These are phyloP conservation scores for Reutealis trisperma DNA, from an alignment of 345 rosid genomes.

Conservation along the genomic window DNA sequence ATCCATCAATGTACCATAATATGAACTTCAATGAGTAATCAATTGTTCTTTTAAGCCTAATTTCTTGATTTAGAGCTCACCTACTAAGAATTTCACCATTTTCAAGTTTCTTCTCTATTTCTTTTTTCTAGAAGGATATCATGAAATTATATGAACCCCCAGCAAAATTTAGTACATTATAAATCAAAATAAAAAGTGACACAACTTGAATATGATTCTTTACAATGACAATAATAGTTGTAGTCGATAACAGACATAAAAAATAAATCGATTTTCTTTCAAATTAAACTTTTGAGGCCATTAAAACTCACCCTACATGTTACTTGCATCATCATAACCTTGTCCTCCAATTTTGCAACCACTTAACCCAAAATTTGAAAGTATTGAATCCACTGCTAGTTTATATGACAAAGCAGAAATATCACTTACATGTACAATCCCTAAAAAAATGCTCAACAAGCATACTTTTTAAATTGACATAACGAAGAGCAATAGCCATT, in stretches of 20 bases:
- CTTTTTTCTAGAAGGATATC: background rate
- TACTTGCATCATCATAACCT: background rate
- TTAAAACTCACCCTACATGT: no score
- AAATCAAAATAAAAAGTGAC: background rate
- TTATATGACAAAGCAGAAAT: background rate
- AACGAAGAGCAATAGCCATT: background rate
- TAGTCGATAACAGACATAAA: background rate
- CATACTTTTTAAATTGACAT: background rate
- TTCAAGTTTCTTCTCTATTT: conserved; percentile 3
- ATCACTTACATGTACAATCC: background rate
- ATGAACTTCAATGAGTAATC: conserved; percentile 14
- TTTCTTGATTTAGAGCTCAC: background rate
- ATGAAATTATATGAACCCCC: background rate
- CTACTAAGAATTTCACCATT: background rate
- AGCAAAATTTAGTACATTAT: conserved; percentile 1
- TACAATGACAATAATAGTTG: no score
- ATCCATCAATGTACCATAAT: background rate
- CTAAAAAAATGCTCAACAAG: background rate
- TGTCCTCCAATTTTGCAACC: background rate
- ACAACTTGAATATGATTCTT: background rate
- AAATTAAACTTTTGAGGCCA: no score
- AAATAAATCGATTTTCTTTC: no score
- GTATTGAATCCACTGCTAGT: background rate
- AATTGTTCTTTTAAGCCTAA: background rate
- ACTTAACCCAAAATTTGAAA: background rate